These are phyloP conservation scores for Pyrus bretschneideri DNA, from an alignment of 306 rosid genomes.

Conservation along the genomic window DNA sequence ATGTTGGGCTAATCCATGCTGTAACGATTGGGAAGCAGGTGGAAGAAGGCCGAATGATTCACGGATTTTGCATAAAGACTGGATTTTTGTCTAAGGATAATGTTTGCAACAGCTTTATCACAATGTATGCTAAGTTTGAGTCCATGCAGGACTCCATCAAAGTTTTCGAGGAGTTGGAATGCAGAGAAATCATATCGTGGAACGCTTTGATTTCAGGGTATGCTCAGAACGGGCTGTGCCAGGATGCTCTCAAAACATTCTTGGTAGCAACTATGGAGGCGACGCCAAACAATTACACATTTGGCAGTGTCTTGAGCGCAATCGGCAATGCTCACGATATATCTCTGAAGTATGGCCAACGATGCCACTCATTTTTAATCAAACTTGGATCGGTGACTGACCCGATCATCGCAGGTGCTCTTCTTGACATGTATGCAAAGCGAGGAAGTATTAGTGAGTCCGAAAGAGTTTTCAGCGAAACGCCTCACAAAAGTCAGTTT, in stretches of 20 bases:
- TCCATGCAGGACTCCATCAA: slow-evolving; percentile 53
- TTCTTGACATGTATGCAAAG: slow-evolving; percentile 84
- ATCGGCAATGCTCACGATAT: slow-evolving; percentile 64
- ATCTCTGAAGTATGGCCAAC: slow-evolving; percentile 63
- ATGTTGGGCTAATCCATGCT: slow-evolving; percentile 64
- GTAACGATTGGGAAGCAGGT: slow-evolving; percentile 44
- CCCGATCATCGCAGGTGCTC: slow-evolving; percentile 59
- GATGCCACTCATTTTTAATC: slow-evolving; percentile 58
- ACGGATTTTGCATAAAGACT: slow-evolving; percentile 55
- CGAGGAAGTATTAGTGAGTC: slow-evolving; percentile 67
- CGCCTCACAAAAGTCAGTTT: slow-evolving; percentile 43
- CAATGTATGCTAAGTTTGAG: slow-evolving; percentile 79
- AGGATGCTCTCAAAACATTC: slow-evolving; percentile 58
- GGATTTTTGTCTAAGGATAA: slow-evolving; percentile 38
- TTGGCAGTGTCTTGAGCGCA: slow-evolving; percentile 81
- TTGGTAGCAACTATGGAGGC: slow-evolving; percentile 43
- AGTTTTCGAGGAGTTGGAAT: slow-evolving; percentile 63
- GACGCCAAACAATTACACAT: slow-evolving; percentile 70
- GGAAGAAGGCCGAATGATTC: slow-evolving; percentile 52
- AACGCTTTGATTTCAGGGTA: slow-evolving; percentile 81
- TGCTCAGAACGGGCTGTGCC: slow-evolving; percentile 59
- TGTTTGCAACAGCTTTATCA: slow-evolving; percentile 70
- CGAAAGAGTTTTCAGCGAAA: slow-evolving; percentile 51
- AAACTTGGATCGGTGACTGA: slow-evolving; percentile 53
- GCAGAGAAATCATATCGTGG: slow-evolving; percentile 69